phyloP scores from a whole-genome alignment of 805 yeast species.

The Barnettozyma sucrosica region DNA sequence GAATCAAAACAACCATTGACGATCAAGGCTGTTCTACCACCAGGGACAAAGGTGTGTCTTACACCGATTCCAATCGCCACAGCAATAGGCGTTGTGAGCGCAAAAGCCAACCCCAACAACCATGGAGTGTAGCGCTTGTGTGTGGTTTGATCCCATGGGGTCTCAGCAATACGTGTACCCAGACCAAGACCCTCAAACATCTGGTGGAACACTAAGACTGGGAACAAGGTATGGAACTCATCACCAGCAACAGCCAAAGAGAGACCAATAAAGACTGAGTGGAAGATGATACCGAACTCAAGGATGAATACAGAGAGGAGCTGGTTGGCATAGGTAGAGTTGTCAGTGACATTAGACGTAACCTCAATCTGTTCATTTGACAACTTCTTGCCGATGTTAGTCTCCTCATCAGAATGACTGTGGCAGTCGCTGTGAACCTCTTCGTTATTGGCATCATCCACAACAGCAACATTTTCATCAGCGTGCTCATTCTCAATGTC shows the following conservation, averaged over 20 bases:
- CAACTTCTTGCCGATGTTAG: not conserved
- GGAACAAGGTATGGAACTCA: conserved; percentile 52
- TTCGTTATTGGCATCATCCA: too few relatives aligned
- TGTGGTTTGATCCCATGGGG: conserved; percentile 38
- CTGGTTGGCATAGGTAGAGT: conserved; percentile 18
- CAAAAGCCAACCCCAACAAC: conserved; percentile 46
- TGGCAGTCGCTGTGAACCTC: too few relatives aligned
- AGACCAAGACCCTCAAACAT: conserved; percentile 77
- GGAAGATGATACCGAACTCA: conserved; percentile 75
- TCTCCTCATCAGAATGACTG: conserved; percentile 1
- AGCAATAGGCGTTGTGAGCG: conserved; percentile 61
- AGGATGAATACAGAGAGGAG: conserved; percentile 35
- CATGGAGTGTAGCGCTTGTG: conserved; percentile 29
- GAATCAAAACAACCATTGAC: conserved; percentile 67
- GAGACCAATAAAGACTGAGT: conserved; percentile 73
- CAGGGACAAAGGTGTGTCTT: conserved; percentile 51
- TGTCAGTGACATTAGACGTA: not conserved
- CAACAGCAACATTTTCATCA: too few relatives aligned
- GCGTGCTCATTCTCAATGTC: too few relatives aligned
- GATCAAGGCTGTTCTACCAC: conserved; percentile 48
- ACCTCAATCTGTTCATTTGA: not conserved
- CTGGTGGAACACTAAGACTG: conserved; percentile 64
- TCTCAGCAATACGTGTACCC: conserved; percentile 50
- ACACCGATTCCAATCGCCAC: conserved; percentile 74
- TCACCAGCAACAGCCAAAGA: conserved; percentile 70